Conservation (phyloP, 164 flowering plant species). For the Stephania yunnanensis region DNA sequence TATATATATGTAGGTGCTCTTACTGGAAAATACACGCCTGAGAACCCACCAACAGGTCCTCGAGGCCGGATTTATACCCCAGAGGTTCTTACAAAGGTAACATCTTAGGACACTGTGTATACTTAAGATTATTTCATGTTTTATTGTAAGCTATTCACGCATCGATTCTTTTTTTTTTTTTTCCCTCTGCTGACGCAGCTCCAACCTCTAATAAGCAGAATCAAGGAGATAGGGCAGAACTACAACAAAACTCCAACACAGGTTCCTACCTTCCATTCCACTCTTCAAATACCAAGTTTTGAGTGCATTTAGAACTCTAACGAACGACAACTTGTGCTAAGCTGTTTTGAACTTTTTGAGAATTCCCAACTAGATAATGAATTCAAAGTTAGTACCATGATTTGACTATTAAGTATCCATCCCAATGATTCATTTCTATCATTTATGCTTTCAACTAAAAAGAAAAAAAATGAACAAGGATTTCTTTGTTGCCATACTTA, state of each 20-base stretch:
- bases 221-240: constrained; percentile 66
- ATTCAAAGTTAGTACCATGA: background rate
- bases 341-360: background rate
- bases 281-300: too few relatives aligned
- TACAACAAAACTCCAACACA: constrained; percentile 76
- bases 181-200: constrained; percentile 38
- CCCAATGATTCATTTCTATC: background rate
- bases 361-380: background rate
- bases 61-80: constrained; percentile 47
- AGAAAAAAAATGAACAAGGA: background rate
- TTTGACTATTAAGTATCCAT: too few relatives aligned
- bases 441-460: background rate
- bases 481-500: background rate
- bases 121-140: background rate
- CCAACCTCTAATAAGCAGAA: constrained; percentile 73
- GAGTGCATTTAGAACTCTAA: background rate
- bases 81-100: constrained; percentile 55
- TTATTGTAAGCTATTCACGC: background rate
- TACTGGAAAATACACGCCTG: constrained; percentile 42
- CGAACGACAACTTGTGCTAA: background rate
- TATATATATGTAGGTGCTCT: constrained; percentile 47
- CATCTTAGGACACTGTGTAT: background rate
- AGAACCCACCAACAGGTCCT: constrained; percentile 40
- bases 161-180: background rate
- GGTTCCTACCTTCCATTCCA: constrained; percentile 26